phyloP scores from a whole-genome alignment of 2,329 filamentous ascomycete genomes.

The Aureobasidium zeae region DNA sequence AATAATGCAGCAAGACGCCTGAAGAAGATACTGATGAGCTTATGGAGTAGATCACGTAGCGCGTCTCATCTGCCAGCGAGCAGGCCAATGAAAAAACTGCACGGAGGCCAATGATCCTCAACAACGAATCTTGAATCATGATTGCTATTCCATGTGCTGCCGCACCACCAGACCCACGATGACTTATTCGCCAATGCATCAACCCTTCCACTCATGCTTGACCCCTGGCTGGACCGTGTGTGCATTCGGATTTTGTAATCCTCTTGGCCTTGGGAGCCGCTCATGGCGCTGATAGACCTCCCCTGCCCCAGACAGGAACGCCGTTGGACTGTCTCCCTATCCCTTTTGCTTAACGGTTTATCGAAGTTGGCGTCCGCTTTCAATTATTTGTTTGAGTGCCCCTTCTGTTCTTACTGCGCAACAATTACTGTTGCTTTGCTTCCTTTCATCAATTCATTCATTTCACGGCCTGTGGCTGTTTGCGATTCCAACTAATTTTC shows the following conservation, averaged over 20 bases:
- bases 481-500: slow-evolving; percentile 1
- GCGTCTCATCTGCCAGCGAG: too few species aligned
- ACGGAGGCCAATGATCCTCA: background rate
- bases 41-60: too few species aligned
- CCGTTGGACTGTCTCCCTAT: slow-evolving; percentile 14
- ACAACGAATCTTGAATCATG: slow-evolving; percentile 9
- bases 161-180: slow-evolving; percentile 14
- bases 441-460: slow-evolving; percentile 1
- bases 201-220: too few species aligned
- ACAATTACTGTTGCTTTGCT: background rate
- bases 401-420: too few species aligned
- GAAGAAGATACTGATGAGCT: background rate
- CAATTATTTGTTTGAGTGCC: slow-evolving; percentile 1
- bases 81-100: background rate
- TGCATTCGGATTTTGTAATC: too few species aligned
- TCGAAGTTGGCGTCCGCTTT: background rate
- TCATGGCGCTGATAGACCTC: slow-evolving; percentile 15
- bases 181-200: slow-evolving; percentile 1
- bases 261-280: background rate
- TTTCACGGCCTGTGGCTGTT: slow-evolving; percentile 14
- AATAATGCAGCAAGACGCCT: background rate
- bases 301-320: slow-evolving; percentile 12
- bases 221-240: slow-evolving; percentile 13
- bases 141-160: slow-evolving; percentile 8
- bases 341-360: slow-evolving; percentile 14